Base-by-base conservation (phyloP, 2,329 filamentous ascomycete genomes). In the Fusarium kyushuense region DNA sequence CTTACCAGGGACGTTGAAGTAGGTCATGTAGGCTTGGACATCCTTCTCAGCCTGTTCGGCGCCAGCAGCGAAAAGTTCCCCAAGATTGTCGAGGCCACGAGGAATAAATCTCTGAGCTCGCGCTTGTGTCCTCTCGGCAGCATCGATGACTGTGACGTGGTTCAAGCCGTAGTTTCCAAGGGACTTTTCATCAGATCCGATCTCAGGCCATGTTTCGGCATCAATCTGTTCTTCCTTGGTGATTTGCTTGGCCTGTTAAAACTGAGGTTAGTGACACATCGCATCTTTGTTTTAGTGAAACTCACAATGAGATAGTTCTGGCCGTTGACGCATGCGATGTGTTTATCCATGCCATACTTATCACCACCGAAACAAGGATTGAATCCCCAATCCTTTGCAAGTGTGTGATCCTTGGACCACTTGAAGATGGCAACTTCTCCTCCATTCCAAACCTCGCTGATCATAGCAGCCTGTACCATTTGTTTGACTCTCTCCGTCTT, bases 231-330 rank as follows among this genome's bases (percentile, higher is more conserved):
- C 7, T 1, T 55, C 53, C 11, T 32, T 19, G 19, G 42, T 48
- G 6, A 55, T 55, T 13, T 55, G 53, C 33, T 47, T 55, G 19
- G 53, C 53, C 53, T 55, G 21, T 55, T 48, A 2, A 10, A 11
- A 11, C 21, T 19, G 9, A 17, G 12, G 10, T 45, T 29, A 43
- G 40, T 14, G 17, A n/a, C n/a, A n/a, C n/a, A n/a, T n/a, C n/a
- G n/a, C n/a, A n/a, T n/a, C n/a, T n/a, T n/a, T n/a, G n/a, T n/a
- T n/a, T n/a, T n/a, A n/a, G n/a, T n/a, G n/a, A n/a, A n/a, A n/a
- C 53, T 23, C 32, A 55, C 42, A 13, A 55, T 55, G 7, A 55
- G 42, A 6, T 54, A 54, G 41, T 54, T 54, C 14, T 54, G 41
- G 10, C n/a, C 32, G 16, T 54, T 54, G 11, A 54, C 6, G 12